phyloP scores from a whole-genome alignment of 2,329 filamentous ascomycete species.

The Cryphonectria japonica region DNA sequence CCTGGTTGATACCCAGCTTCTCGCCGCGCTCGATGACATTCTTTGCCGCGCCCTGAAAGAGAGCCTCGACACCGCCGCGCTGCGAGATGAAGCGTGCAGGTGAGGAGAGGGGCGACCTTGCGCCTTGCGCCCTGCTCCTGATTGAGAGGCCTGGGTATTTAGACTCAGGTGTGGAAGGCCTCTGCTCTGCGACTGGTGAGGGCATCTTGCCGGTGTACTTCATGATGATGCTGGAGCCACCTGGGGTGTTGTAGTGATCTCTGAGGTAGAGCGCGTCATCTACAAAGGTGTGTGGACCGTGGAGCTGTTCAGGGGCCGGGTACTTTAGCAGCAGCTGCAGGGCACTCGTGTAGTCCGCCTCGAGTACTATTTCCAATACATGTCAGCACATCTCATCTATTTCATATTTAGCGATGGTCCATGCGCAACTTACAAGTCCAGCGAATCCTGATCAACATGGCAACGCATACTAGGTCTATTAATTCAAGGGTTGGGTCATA shows the following conservation, averaged over 20 bases:
- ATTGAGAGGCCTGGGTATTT: conserved; percentile 42
- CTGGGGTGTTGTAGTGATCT: conserved; percentile 64
- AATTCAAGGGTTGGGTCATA: conserved; percentile 79
- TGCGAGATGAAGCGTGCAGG: conserved; percentile 56
- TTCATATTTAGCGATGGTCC: background rate
- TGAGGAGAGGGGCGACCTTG: conserved; percentile 51
- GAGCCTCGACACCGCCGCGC: conserved; percentile 65
- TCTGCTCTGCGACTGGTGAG: conserved; percentile 31
- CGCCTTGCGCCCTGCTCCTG: conserved; percentile 45
- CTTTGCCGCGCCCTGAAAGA: conserved; percentile 78
- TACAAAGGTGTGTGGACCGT: conserved; percentile 78
- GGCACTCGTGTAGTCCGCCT: conserved; percentile 85
- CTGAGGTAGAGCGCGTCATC: conserved; percentile 80
- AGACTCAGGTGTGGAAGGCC: conserved; percentile 40
- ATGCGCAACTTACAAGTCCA: conserved; percentile 72
- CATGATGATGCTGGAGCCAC: conserved; percentile 67
- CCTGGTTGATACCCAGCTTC: conserved; percentile 78
- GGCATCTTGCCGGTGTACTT: conserved; percentile 70
- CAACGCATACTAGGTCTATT: conserved; percentile 88
- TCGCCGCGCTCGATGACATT: conserved; percentile 74
- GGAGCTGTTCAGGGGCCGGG: conserved; percentile 64
- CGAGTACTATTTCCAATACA: conserved; percentile 63
- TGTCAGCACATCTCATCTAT: conserved; percentile 22
- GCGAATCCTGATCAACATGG: conserved; percentile 89
- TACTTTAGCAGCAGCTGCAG: conserved; percentile 85